Evolutionary conservation across 2,329 filamentous ascomycete species (phyloP).

Genomic region (Lasiodiplodia citricola): DNA sequence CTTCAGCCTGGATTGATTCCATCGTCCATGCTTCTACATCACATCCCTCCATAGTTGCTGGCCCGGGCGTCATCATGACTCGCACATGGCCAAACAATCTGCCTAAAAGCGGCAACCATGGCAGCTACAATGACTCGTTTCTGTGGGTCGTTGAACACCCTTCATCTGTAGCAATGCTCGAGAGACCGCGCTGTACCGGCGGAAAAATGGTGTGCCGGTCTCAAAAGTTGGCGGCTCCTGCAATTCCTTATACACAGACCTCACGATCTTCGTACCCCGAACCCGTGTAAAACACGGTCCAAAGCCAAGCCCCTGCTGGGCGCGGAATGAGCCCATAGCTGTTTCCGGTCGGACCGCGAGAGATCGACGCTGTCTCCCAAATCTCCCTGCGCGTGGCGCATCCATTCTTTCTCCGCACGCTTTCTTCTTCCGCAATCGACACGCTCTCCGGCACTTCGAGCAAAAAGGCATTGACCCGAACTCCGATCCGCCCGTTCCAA

Average conservation of each 20-base stretch:
- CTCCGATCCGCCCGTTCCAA: neutral
- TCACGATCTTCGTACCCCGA: neutral
- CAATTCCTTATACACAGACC: no score
- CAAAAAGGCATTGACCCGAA: neutral
- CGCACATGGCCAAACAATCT: neutral
- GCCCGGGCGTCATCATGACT: neutral
- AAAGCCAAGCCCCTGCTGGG: neutral
- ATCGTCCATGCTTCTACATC: neutral
- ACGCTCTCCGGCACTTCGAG: neutral
- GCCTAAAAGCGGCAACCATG: neutral
- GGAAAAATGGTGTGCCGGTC: neutral
- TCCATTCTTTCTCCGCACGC: neutral
- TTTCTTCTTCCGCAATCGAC: neutral
- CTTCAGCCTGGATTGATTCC: no score
- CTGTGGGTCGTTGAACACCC: neutral
- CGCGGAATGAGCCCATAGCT: neutral
- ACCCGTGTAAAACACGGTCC: neutral
- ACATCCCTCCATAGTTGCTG: neutral
- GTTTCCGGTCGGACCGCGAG: neutral
- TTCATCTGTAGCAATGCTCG: neutral
- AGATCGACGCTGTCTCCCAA: neutral
- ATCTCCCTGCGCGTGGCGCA: neutral
- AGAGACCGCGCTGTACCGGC: neutral
- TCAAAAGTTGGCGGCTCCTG: neutral
- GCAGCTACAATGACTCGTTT: neutral